These are phyloP conservation scores for Solanum chaucha DNA, from an alignment of 257 asterid species.

Conservation along the genomic window DNA sequence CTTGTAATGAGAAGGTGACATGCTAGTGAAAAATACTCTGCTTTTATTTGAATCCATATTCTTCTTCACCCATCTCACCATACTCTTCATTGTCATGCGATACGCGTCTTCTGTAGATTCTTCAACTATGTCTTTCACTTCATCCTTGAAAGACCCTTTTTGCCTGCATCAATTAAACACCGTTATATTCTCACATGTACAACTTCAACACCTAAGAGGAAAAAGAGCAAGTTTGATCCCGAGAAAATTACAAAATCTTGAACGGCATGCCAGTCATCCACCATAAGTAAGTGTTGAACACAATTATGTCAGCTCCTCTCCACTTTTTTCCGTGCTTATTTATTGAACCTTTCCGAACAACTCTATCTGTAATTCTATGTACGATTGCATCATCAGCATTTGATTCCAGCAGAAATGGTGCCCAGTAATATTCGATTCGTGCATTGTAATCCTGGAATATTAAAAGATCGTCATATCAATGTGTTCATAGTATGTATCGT, in stretches of 20 bases:
- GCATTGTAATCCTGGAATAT: conserved; percentile 53
- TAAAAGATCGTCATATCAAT: background rate
- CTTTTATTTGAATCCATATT: conserved; percentile 42
- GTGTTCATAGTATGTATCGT: background rate
- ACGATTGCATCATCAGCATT: conserved; percentile 54
- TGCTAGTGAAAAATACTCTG: conserved; percentile 57
- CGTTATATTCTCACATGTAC: background rate
- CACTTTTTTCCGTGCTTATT: conserved; percentile 53
- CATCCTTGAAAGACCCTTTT: conserved; percentile 29
- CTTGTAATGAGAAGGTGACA: conserved; percentile 65
- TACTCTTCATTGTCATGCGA: conserved; percentile 54
- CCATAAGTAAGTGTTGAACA: conserved; percentile 79
- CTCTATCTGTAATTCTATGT: conserved; percentile 38
- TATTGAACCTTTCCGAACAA: conserved; percentile 46
- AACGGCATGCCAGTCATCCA: conserved; percentile 49
- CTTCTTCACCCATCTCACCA: conserved; percentile 48
- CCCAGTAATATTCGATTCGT: conserved; percentile 68
- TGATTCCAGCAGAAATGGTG: conserved; percentile 72
- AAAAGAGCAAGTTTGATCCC: background rate
- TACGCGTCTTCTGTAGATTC: conserved; percentile 51
- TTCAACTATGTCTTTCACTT: conserved; percentile 33
- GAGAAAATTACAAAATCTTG: conserved; percentile 30
- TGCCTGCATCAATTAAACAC: conserved; percentile 20
- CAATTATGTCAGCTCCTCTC: conserved; percentile 59
- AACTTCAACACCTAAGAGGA: background rate